phyloP scores from a whole-genome alignment of 2,329 filamentous ascomycete genomes.

The Teratosphaeriaceae sp. region DNA sequence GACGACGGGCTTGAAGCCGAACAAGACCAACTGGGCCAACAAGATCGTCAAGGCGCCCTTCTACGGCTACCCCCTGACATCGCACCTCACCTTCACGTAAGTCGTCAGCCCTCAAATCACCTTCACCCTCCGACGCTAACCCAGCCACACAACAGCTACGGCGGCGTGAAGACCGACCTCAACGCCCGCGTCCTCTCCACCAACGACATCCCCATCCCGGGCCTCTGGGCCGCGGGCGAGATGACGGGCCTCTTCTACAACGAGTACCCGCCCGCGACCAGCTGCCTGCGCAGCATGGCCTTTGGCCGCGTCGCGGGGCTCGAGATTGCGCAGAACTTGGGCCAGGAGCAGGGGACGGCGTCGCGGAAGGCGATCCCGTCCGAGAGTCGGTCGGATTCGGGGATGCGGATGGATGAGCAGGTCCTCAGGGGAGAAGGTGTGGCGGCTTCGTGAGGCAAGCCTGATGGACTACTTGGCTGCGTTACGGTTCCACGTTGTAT shows the following conservation, averaged over 20 bases:
- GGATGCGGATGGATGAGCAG: neutral
- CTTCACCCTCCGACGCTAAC: neutral
- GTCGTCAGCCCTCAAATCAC: neutral
- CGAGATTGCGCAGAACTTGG: conserved; percentile 23
- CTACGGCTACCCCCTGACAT: conserved; percentile 31
- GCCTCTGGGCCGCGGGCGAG: conserved; percentile 29
- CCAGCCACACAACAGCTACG: conserved; percentile 31
- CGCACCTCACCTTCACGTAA: conserved; percentile 24
- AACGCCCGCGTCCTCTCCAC: conserved; percentile 34
- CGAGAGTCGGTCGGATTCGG: neutral
- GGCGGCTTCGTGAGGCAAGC: neutral
- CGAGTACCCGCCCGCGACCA: conserved; percentile 31
- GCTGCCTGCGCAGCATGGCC: conserved; percentile 27
- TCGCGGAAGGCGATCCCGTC: conserved; percentile 3
- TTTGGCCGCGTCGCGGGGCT: conserved; percentile 28
- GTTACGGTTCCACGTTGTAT: too few relatives aligned
- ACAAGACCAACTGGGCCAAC: conserved; percentile 38
- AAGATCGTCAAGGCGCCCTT: conserved; percentile 33
- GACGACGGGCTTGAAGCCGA: conserved; percentile 31
- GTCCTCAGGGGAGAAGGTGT: neutral
- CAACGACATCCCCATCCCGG: conserved; percentile 34
- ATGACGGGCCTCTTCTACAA: conserved; percentile 32
- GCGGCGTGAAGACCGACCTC: conserved; percentile 35
- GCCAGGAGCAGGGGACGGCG: conserved; percentile 5
- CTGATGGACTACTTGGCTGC: too few relatives aligned